Conservation (phyloP, 768 basidiomycete species). For the Rhodosporidiobolus odoratus region DNA sequence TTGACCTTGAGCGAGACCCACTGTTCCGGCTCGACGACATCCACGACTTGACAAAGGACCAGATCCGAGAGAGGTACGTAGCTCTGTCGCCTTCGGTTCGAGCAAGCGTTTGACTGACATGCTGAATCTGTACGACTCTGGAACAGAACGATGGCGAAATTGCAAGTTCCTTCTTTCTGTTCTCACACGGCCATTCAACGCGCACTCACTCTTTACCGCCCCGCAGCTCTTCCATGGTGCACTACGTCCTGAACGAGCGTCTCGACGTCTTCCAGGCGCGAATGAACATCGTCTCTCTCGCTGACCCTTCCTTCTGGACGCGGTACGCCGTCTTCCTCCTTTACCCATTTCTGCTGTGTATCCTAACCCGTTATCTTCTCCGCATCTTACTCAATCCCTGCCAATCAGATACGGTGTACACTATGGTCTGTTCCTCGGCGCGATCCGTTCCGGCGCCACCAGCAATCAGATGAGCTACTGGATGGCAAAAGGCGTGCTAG, state of each 20-base stretch:
- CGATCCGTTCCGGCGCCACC: conserved; percentile 48
- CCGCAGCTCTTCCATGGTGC: conserved; percentile 42
- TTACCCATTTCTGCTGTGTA: not conserved
- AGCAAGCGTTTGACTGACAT: not conserved
- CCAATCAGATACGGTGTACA: conserved; percentile 31
- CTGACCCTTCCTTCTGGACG: conserved; percentile 51
- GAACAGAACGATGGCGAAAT: conserved; percentile 51
- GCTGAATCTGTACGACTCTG: conserved; percentile 35
- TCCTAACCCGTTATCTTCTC: not conserved
- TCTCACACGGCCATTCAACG: not conserved
- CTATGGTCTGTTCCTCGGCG: conserved; percentile 46
- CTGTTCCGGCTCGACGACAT: conserved; percentile 48
- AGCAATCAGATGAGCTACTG: conserved; percentile 49
- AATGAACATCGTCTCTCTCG: conserved; percentile 49
- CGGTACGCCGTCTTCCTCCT: conserved; percentile 24
- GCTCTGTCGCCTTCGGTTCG: not conserved
- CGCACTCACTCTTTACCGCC: not conserved
- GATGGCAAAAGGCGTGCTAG: conserved; percentile 49
- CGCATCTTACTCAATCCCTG: not conserved
- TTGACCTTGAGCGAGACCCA: conserved; percentile 47
- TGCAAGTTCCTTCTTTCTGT: conserved; percentile 33
- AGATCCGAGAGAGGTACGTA: conserved; percentile 30
- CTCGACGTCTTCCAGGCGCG: conserved; percentile 48
- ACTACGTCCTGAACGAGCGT: conserved; percentile 49
- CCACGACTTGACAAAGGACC: conserved; percentile 44